Percentiles rank a stretch among this genome's conserved stretches.
phyloP scores from a whole-genome alignment of 2,329 filamentous ascomycete species.

The Fusarium camptoceras region DNA sequence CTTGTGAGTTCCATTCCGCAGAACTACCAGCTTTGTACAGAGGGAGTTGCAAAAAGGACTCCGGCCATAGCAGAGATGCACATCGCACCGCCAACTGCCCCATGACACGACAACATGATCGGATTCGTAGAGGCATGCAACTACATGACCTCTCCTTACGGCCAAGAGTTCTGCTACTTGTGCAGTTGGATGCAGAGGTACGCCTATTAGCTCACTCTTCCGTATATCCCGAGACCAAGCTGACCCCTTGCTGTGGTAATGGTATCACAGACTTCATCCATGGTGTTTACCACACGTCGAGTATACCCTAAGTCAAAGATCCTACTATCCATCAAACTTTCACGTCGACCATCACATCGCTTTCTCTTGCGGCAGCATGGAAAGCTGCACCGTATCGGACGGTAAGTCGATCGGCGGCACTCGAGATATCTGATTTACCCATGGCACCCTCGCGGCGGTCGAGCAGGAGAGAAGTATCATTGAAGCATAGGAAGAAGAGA shows the following conservation, averaged over 20 bases:
- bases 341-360: not conserved
- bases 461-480: not conserved
- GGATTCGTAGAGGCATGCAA: slow-evolving; percentile 39
- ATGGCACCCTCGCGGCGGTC: not conserved
- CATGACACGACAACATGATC: slow-evolving; percentile 33
- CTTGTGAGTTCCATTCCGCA: no score
- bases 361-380: not conserved
- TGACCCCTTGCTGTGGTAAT: not conserved
- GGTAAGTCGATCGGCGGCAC: not conserved
- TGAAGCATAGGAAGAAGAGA: not conserved
- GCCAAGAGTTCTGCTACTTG: slow-evolving; percentile 62
- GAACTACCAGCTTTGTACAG: not conserved
- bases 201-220: accelerated
- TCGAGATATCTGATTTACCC: no score
- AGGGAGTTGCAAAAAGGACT: not conserved
- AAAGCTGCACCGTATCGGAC: not conserved
- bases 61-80: not conserved
- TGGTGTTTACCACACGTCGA: slow-evolving; percentile 20
- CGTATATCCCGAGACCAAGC: not conserved
- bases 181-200: slow-evolving; percentile 59
- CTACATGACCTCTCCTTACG: slow-evolving; percentile 56
- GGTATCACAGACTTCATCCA: not conserved
- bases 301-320: not conserved
- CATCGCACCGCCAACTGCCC: slow-evolving; percentile 37
- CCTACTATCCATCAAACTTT: not conserved